Evolutionary conservation across 2,329 filamentous ascomycete genomes (phyloP).

Genomic region (Pleomassaria siparia): DNA sequence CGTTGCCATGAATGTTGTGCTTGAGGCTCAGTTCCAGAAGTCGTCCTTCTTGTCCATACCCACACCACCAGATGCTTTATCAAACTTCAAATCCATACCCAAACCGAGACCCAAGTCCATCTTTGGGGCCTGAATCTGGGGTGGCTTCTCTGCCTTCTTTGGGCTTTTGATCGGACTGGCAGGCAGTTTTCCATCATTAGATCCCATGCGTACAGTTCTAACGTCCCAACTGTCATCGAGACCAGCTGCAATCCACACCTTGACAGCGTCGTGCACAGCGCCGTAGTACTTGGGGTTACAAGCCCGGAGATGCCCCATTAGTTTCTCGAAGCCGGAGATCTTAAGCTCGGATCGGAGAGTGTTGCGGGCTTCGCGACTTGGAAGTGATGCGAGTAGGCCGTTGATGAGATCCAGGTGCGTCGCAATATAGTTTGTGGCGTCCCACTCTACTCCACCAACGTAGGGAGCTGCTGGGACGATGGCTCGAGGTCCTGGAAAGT

Average conservation of each 20-base stretch:
- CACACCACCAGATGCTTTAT: conserved; percentile 29
- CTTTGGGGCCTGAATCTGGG: conserved; percentile 42
- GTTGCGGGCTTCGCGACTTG: conserved; percentile 71
- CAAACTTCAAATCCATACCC: conserved; percentile 29
- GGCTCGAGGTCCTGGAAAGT: conserved; percentile 83
- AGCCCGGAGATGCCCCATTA: conserved; percentile 78
- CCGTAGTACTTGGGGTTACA: conserved; percentile 99
- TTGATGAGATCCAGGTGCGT: conserved; percentile 92
- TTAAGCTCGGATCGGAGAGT: conserved; percentile 73
- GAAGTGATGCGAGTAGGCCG: conserved; percentile 80
- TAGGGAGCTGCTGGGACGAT: conserved; percentile 94
- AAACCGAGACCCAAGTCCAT: conserved; percentile 36
- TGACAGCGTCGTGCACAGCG: conserved; percentile 82
- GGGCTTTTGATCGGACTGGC: conserved; percentile 42
- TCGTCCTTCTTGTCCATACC: conserved; percentile 21
- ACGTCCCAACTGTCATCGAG: conserved; percentile 87
- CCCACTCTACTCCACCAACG: conserved; percentile 97
- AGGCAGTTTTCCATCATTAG: conserved; percentile 40
- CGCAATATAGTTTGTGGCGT: conserved; percentile 94
- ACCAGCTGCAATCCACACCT: conserved; percentile 87
- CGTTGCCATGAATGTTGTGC: not conserved
- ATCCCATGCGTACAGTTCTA: conserved; percentile 74
- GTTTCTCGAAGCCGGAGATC: conserved; percentile 87
- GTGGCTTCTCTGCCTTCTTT: conserved; percentile 40
- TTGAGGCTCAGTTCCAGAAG: conserved; percentile 35